These are phyloP conservation scores for Coniella lustricola DNA, from an alignment of 2,329 filamentous ascomycete genomes.

Conservation along the genomic window DNA sequence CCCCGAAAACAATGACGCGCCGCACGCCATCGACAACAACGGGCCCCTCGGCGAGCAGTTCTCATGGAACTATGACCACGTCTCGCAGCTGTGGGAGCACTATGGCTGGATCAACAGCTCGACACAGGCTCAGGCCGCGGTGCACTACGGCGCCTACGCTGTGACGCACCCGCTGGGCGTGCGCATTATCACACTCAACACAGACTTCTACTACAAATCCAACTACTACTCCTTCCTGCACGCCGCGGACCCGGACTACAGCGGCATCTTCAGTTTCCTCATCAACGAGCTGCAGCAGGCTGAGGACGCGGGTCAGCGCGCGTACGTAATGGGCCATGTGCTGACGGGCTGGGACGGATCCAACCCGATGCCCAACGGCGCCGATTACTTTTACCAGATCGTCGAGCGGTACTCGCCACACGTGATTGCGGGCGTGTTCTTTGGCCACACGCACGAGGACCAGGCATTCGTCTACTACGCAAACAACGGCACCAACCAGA, in stretches of 20 bases:
- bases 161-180: constrained; percentile 45
- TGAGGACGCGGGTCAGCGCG: constrained; percentile 32
- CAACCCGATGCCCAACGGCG: constrained; percentile 41
- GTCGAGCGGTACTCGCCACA: constrained; percentile 35
- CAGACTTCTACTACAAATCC: constrained; percentile 37
- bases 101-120: constrained; percentile 45
- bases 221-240: constrained; percentile 36
- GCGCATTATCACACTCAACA: constrained; percentile 40
- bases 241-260: constrained; percentile 33
- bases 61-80: constrained; percentile 52
- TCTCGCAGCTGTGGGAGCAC: constrained; percentile 47
- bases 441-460: constrained; percentile 36
- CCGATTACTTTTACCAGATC: constrained; percentile 34
- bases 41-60: constrained; percentile 46
- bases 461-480: constrained; percentile 37
- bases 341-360: constrained; percentile 47
- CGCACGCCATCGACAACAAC: constrained; percentile 40
- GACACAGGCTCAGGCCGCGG: constrained; percentile 37
- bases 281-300: constrained; percentile 34
- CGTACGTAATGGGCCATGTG: constrained; percentile 40
- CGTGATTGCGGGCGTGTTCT: constrained; percentile 36
- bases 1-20: constrained; percentile 45
- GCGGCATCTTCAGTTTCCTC: constrained; percentile 35
- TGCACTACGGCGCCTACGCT: constrained; percentile 50
- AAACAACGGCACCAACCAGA: constrained; percentile 41